Evolutionary conservation across 2,329 filamentous ascomycete genomes (phyloP), one percentile per base, ranked within the genome.

Genomic region (Alternaria burnsii): DNA sequence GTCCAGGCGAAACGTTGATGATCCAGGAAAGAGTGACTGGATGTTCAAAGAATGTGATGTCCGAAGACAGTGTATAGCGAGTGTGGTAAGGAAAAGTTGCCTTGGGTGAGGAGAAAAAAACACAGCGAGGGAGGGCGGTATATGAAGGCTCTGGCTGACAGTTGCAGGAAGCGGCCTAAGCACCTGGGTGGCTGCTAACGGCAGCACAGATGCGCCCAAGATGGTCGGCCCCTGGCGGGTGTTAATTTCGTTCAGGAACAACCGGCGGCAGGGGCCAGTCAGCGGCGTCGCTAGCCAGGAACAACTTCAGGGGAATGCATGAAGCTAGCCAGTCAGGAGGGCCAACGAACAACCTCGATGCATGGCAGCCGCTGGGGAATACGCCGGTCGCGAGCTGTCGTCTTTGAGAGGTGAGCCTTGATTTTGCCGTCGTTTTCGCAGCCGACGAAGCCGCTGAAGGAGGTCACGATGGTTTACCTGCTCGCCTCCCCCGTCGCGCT

Each of bases 311-410:
- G 61, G 61, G 59, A 59, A 57, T 63, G 71, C 67, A 67, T 50
- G 46, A 51, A 28, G 44, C 43, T 48, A 62, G 61, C 68, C 72
- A 74, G 48, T 75, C 65, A 74, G 63, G 43, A 55, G 59, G 24
- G 43, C 50, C 28, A 51, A 51, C 58, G 54, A 55, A 52, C 43
- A 66, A 59, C 52, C 48, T 56, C 52, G 59, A 47, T 42, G 55
- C 61, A 55, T 59, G 61, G 59, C 62, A 63, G 65, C 71, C 68
- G 70, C 67, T 52, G 57, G 63, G 54, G 48, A 56, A 53, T 20
- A 46, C 57, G 87, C 83, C 68, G 85, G 83, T 38, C 93, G 81
- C 66, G 92, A 87, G 20, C 91, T 91, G 2, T 89, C 84, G 28
- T 87, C 88, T 66, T 94, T 84, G 62, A 65, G 64, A 65, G 67